Base-by-base conservation (phyloP, 768 basidiomycete species). In the Termitomyces sp. region DNA sequence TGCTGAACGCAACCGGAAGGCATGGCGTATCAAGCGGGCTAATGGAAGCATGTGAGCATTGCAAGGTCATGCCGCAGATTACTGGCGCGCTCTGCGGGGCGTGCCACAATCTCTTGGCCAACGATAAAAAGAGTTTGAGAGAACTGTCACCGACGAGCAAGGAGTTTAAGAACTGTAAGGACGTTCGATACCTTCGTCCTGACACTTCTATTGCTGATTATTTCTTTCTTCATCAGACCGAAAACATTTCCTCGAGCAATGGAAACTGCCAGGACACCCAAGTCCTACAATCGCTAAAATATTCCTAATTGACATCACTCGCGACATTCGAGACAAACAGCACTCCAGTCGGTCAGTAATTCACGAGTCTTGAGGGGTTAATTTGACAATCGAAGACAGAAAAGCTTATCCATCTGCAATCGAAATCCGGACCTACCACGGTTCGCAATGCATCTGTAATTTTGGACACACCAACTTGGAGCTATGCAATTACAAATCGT, bases 401-500 rank as follows among this genome's bases (percentile, higher is more conserved):
- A 69, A 74, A 59, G 70, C 66, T 58, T 74, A 68, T 59, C 67
- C 62, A 52, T 69, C 66, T 46, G 72, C 74, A 59, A 74, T 76
- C 60, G 75, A 83, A 63, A 73, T 86, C 53, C 77, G 81, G 61
- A 84, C 80, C 39, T 87, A 84, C 63, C 82, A 87, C 59, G 79
- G 82, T 56, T 75, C 83, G 2, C 84, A 86, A 59, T 86, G 85
- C 63, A 84, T 88, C 42, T 88, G 86, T 71, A 83, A 88, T 66
- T 70, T 88, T 59, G 86, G 86, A 8, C 75, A 75, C 16, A 83
- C 82, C 58, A 77, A 78, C 32, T 66, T 75, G 4, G 63, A 65
- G 1, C 65, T 85, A 20, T 88, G 86, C 68, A 74, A 73, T 60
- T 83, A 82, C 71, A 75, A 71, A 48, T 86, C 86, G 27, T 88